phyloP scores from a whole-genome alignment of 108 stramenopile genomes.

The Nitzschia putrida region DNA sequence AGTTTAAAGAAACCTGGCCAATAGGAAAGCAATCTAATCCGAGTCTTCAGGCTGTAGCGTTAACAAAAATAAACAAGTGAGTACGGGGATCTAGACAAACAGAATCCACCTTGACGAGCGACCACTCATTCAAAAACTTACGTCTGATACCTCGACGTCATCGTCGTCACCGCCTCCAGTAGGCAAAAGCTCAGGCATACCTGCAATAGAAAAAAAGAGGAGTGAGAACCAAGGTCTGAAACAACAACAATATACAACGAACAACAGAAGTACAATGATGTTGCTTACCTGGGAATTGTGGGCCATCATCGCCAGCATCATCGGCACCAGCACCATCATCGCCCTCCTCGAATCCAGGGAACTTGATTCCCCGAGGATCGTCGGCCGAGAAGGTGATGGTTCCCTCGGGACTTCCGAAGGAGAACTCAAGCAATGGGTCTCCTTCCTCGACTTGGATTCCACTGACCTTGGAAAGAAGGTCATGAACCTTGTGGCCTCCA shows the following conservation, averaged over 20 bases:
- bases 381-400: slow-evolving; percentile 49
- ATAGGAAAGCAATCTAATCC: no score
- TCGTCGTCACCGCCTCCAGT: slow-evolving; percentile 27
- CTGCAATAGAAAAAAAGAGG: neutral
- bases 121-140: neutral
- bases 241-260: no score
- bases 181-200: slow-evolving; percentile 31
- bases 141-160: slow-evolving; percentile 26
- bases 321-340: slow-evolving; percentile 33
- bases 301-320: slow-evolving; percentile 18
- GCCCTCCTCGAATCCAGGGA: slow-evolving; percentile 55
- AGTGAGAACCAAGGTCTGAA: neutral
- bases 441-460: slow-evolving; percentile 46
- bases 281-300: slow-evolving; percentile 28
- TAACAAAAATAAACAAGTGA: no score
- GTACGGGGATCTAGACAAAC: no score
- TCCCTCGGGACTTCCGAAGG: slow-evolving; percentile 54
- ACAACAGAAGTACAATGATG: no score
- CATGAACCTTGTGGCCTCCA: slow-evolving; percentile 47
- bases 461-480: slow-evolving; percentile 33
- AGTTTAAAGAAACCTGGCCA: no score
- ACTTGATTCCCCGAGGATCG: slow-evolving; percentile 44
- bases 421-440: slow-evolving; percentile 45
- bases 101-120: no score
- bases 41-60: no score